These are phyloP conservation scores for Monilinia fructigena DNA, from an alignment of 2,329 filamentous ascomycete species.

Conservation along the genomic window DNA sequence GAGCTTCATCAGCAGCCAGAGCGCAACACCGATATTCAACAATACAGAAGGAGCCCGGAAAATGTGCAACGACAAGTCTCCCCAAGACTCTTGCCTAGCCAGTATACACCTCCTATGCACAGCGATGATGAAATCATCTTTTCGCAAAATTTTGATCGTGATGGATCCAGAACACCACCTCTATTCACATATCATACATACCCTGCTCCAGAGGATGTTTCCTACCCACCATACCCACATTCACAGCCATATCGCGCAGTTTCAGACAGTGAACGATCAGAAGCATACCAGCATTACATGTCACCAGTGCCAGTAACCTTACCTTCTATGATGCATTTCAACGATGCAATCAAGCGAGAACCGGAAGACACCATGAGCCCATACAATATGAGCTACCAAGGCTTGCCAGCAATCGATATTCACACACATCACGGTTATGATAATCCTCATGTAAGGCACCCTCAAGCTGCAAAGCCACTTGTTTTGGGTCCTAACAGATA, in stretches of 20 bases:
- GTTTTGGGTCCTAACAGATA: conserved; percentile 29
- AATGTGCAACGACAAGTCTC: conserved; percentile 43
- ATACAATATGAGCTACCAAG: conserved; percentile 66
- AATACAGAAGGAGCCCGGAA: conserved; percentile 37
- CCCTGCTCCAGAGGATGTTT: conserved; percentile 62
- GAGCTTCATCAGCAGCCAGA: conserved; percentile 44
- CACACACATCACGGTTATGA: conserved; percentile 61
- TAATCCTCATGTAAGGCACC: conserved; percentile 72
- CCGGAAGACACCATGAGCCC: conserved; percentile 60
- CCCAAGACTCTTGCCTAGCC: conserved; percentile 48
- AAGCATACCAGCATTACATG: conserved; percentile 57
- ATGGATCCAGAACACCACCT: conserved; percentile 69
- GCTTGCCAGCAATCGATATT: conserved; percentile 59
- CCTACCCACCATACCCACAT: conserved; percentile 58
- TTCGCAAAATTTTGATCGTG: conserved; percentile 62
- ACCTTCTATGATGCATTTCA: conserved; percentile 63
- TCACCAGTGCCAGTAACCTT: conserved; percentile 57
- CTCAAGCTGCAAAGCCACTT: conserved; percentile 23
- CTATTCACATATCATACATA: conserved; percentile 68
- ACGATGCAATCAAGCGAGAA: conserved; percentile 67
- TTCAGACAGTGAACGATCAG: conserved; percentile 44
- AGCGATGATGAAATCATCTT: conserved; percentile 67
- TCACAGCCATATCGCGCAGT: conserved; percentile 54
- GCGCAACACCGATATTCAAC: conserved; percentile 36
- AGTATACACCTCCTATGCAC: conserved; percentile 62